Evolutionary conservation across 2,329 filamentous ascomycete genomes (phyloP).

Genomic region (Ophiosphaerella herpotricha): DNA sequence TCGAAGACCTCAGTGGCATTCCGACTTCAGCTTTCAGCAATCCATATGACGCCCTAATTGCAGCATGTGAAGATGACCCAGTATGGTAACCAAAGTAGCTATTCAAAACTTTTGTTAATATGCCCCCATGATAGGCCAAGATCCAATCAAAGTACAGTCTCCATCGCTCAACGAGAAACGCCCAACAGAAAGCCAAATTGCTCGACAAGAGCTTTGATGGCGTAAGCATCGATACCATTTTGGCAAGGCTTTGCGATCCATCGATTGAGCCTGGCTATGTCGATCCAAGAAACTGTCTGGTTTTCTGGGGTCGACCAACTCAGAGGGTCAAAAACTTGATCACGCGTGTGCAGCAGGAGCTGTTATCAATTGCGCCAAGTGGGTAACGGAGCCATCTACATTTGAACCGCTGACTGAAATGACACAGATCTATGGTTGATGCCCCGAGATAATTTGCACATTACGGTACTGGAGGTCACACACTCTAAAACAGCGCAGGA

Average conservation of each 20-base stretch:
- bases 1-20: slow-evolving; percentile 49
- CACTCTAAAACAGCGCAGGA: slow-evolving; percentile 74
- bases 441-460: slow-evolving; percentile 76
- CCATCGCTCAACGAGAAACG: slow-evolving; percentile 77
- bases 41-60: slow-evolving; percentile 76
- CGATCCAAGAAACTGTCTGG: slow-evolving; percentile 80
- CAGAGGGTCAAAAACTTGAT: slow-evolving; percentile 71
- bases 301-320: slow-evolving; percentile 87
- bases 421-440: slow-evolving; percentile 79
- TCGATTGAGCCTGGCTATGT: slow-evolving; percentile 68
- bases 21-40: slow-evolving; percentile 59
- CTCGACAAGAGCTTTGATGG: slow-evolving; percentile 69
- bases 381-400: slow-evolving; percentile 39
- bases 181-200: slow-evolving; percentile 75
- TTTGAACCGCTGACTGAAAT: slow-evolving; percentile 7
- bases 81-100: slow-evolving; percentile 49
- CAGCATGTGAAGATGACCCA: slow-evolving; percentile 66
- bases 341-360: slow-evolving; percentile 67
- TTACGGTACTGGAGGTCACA: slow-evolving; percentile 84
- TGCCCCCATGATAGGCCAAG: slow-evolving; percentile 53
- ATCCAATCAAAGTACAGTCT: slow-evolving; percentile 74
- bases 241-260: slow-evolving; percentile 70
- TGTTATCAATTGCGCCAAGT: slow-evolving; percentile 72
- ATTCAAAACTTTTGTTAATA: neutral
- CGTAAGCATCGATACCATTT: slow-evolving; percentile 75